A percentile compares a stretch with the other conserved stretches of the same genome.
Evolutionary conservation across 345 rosid genomes (phyloP).

Genomic region (Heritiera littoralis): DNA sequence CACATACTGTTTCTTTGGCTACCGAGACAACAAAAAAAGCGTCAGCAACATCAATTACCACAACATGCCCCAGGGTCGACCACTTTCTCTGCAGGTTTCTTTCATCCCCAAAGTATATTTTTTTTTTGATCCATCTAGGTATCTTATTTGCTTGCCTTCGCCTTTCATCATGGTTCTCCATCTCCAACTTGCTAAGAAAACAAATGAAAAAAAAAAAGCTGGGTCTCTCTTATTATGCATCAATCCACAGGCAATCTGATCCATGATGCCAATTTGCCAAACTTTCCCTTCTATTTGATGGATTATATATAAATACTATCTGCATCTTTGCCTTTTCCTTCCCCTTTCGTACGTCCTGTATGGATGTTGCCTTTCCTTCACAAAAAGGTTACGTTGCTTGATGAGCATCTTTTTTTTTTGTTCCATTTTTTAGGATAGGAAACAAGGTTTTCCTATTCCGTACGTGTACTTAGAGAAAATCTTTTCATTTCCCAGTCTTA

Average conservation of each 20-base stretch:
- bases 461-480: background rate
- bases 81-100: constrained; percentile 88
- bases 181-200: background rate
- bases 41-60: constrained; percentile 28
- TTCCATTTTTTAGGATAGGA: background rate
- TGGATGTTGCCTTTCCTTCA: background rate
- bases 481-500: background rate
- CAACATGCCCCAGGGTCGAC: constrained; percentile 69
- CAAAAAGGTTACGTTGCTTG: background rate
- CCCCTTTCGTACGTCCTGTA: background rate
- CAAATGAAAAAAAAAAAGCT: background rate
- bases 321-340: background rate
- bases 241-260: background rate
- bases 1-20: constrained; percentile 55
- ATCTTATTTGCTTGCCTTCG: constrained; percentile 6
- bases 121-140: constrained; percentile 13
- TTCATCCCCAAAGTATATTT: background rate
- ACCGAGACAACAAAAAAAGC: constrained; percentile 32
- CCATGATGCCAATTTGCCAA: background rate
- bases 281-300: background rate
- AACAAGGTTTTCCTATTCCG: background rate
- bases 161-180: background rate
- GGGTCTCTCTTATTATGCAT: background rate
- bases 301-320: background rate
- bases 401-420: background rate